These are phyloP conservation scores for Trypanosoma caninum DNA, from an alignment of 208 protist genomes.

Conservation along the genomic window DNA sequence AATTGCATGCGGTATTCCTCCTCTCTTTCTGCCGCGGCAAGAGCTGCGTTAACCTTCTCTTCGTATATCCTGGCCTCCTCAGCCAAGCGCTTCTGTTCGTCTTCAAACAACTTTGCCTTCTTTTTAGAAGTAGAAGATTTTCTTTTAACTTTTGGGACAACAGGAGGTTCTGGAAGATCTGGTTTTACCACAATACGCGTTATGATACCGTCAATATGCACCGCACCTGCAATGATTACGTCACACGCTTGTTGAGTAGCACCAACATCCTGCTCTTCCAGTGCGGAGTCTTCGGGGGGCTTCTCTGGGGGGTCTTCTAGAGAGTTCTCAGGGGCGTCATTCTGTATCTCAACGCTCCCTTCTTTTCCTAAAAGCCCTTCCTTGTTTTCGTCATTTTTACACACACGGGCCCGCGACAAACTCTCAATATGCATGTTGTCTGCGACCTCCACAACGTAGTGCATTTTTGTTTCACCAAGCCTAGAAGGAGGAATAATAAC, in stretches of 20 bases:
- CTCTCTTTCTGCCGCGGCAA: slow-evolving; percentile 54
- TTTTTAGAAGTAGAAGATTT: slow-evolving; percentile 33
- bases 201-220: slow-evolving; percentile 53
- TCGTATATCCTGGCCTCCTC: slow-evolving; percentile 57
- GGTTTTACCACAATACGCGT: slow-evolving; percentile 74
- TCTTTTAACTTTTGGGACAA: slow-evolving; percentile 20
- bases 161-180: slow-evolving; percentile 35
- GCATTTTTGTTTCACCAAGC: neutral
- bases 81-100: slow-evolving; percentile 51
- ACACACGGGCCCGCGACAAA: slow-evolving; percentile 22
- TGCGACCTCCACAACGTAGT: slow-evolving; percentile 31
- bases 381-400: neutral
- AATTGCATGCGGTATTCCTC: slow-evolving; percentile 82
- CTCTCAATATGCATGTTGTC: slow-evolving; percentile 60
- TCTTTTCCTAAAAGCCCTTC: neutral
- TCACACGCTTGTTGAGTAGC: slow-evolving; percentile 39
- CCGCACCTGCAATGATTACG: slow-evolving; percentile 36
- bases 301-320: too few relatives aligned
- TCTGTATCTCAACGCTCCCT: neutral
- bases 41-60: slow-evolving; percentile 57
- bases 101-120: slow-evolving; percentile 55
- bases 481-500: slow-evolving; percentile 36
- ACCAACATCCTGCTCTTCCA: slow-evolving; percentile 18
- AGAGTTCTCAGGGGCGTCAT: slow-evolving; percentile 26
- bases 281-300: neutral